Percentiles rank a stretch among this genome's conserved stretches.
Evolutionary conservation across 257 asterid species (phyloP).

Genomic region (Nicotiana otophora): DNA sequence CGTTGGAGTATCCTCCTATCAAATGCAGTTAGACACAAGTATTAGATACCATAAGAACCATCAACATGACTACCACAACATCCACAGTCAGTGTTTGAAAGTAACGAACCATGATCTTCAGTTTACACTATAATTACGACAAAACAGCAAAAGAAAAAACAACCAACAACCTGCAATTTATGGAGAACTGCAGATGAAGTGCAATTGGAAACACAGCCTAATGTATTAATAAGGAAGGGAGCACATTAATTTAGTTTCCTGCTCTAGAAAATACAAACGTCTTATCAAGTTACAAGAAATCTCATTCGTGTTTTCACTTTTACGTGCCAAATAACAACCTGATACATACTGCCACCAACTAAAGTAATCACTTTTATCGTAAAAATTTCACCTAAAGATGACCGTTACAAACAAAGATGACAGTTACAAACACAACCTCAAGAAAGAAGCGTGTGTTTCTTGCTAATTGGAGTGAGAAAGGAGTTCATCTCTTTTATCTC

Average conservation of each 20-base stretch:
- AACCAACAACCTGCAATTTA: neutral
- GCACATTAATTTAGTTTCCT: neutral
- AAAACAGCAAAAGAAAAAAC: neutral
- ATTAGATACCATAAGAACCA: neutral
- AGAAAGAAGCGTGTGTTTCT: neutral
- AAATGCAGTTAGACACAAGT: constrained; percentile 17
- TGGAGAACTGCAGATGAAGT: neutral
- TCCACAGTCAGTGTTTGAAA: neutral
- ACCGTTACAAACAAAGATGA: neutral
- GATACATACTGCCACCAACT: neutral
- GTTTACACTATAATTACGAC: neutral
- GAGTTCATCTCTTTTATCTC: neutral
- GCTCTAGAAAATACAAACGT: neutral
- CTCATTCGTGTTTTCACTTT: neutral
- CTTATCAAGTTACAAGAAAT: neutral
- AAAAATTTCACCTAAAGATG: neutral
- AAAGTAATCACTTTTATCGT: neutral
- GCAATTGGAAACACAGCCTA: constrained; percentile 5
- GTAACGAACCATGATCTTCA: neutral
- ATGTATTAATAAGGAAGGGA: neutral
- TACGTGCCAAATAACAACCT: neutral
- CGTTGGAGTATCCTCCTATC: constrained; percentile 73
- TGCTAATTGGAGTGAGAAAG: neutral
- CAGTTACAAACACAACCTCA: constrained; percentile 2
- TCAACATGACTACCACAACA: neutral